Evolutionary conservation across 2,329 filamentous ascomycete species (phyloP), one percentile per base, ranked within the genome.

Genomic region (Zasmidium cellare): DNA sequence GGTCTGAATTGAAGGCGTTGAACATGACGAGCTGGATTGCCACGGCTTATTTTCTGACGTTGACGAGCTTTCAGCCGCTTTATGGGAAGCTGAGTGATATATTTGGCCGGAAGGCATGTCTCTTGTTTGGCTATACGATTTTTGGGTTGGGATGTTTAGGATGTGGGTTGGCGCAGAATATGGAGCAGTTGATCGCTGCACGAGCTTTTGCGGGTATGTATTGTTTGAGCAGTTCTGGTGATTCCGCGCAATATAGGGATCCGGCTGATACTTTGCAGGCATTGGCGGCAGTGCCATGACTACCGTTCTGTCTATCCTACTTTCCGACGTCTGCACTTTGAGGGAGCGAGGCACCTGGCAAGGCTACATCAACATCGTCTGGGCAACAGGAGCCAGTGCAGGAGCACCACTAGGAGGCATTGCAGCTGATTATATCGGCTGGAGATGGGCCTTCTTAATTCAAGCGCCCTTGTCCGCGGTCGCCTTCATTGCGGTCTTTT

Each of bases 21-120:
- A 90, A 88, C 69, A 84, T 84, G 63, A 91, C 88, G 3, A 88
- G 84, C 53, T 92, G 89, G 89, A 87, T 92, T 58, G 88, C 88
- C 24, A 85, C 84, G 23, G 81, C 80, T 9, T 89, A 92, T 71
- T 88, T 91, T 66, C 79, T 92, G 53, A 90, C 89, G 1, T 75
- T 90, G 52, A 90, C 88, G 2, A 87, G 86, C 20, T 90, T 88
- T 65, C 89, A 92, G 69, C 89, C 89, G 1, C 75, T 91, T 0
- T 91, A 88, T 64, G 88, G 88, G 48, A 88, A 87, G 65, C 76
- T 90, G 3, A 85, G 81, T 51, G 87, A 90, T 67, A 88, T 90
- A 28, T 89, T 90, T 65, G 87, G 87, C 11, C 82, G 88, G 5
- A 89, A 90, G 67, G 66, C 80, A 67, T 85, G 83, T 62, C 76